Evolutionary conservation across 345 rosid species (phyloP), one percentile per base, ranked within the genome.

Genomic region (Microthlaspi erraticum): DNA sequence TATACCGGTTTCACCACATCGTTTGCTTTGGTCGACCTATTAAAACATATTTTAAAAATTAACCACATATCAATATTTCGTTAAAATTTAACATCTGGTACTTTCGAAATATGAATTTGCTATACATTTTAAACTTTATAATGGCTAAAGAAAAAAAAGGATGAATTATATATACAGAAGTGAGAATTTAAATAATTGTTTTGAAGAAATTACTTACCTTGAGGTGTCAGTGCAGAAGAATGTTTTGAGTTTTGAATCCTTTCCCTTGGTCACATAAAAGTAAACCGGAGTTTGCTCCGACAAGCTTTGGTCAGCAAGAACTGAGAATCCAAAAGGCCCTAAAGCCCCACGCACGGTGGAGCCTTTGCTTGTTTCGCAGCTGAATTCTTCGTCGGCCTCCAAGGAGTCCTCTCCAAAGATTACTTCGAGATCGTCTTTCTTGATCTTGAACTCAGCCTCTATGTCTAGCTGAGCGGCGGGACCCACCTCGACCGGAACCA

Each of bases 301-400:
- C 26, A 93, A 83, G 33, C 86, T 65, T 26, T 79, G 75, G 61
- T 90, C 92, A 0, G 98, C 96, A 0, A 87, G 68, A 51, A 87
- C 92, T 14, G 85, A 76, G 16, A 93, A 50, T 9, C 97, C 96
- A 51, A 93, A 93, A 8, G 98, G 98, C 18, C 97, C 98, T n/a
- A 79, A 65, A 10, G 63, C 72, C 46, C 87, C 88, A 26, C 96
- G 81, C 11, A 78, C 83, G 3, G 78, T 63, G 2, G 90, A 82
- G 10, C 85, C 84, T 43, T 86, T 86, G 12, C 75, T 59, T 3
- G 36, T 52, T 34, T 42, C 43, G 63, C 92, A 84, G 67, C 75
- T 67, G 16, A 78, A 79, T 10, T 75, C 51, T 9, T 80, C 74
- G n/a, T 70, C 75, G 0, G 52, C 64, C 8, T 67, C 70, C 18